Conservation (phyloP, 1,284 basidiomycete genomes). For the Irpex rosettiformis region DNA sequence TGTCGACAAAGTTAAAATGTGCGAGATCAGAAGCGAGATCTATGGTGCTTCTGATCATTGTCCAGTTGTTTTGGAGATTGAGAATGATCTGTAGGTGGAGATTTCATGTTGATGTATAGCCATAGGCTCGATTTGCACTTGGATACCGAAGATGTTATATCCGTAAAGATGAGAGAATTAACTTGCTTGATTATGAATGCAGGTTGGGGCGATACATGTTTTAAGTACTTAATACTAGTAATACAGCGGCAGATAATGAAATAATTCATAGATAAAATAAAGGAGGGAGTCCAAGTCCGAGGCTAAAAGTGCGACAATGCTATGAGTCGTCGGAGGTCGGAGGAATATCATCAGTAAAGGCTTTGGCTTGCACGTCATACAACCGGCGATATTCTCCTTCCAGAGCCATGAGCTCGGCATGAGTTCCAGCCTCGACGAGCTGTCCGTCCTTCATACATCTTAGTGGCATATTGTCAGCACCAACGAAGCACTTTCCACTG, state of each 20-base stretch:
- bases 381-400: constrained; percentile 59
- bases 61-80: constrained; percentile 74
- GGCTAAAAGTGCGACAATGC: not conserved
- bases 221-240: not conserved
- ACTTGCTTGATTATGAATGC: not conserved
- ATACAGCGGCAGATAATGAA: not conserved
- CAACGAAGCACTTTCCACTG: not conserved
- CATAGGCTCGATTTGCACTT: no score
- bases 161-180: no score
- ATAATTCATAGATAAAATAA: not conserved
- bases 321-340: not conserved
- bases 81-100: not conserved
- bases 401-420: constrained; percentile 45
- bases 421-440: constrained; percentile 57
- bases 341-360: constrained; percentile 34
- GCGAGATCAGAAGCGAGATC: constrained; percentile 80
- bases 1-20: constrained; percentile 59
- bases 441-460: constrained; percentile 61
- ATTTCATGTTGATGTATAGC: no score
- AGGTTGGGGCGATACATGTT: not conserved
- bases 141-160: no score
- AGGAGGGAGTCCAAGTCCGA: not conserved
- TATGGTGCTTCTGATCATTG: constrained; percentile 86
- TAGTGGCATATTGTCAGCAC: not conserved
- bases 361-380: constrained; percentile 61